Evolutionary conservation across 371 early-diverging fungal genomes (phyloP), one percentile per base, ranked within the genome.

Genomic region (Mortierella sp.): DNA sequence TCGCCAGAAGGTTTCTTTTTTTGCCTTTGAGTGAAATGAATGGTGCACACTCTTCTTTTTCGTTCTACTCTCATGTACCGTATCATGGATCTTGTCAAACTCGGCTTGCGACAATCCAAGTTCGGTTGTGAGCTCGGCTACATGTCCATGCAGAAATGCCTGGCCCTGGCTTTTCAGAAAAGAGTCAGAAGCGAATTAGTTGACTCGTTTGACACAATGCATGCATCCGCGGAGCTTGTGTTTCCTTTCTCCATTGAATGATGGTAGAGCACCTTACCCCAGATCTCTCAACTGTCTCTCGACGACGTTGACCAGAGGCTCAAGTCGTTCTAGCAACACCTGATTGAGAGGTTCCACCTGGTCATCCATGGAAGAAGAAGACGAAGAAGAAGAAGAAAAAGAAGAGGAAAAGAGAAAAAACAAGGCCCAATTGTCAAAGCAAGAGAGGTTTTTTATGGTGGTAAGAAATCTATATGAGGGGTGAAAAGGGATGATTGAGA

Each of bases 221-320:
- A 57, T 37, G 30, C 12, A 57, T 60, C 14, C 60, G 16, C 12
- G 47, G 23, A 43, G 14, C 25, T 45, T 47, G 70, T 11, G 52
- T 45, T 28, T 57, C 57, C 11, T 18, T 4, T 5, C 30, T 15
- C 14, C 26, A 12, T 28, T 57, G n/a, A 4, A 45, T 19, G 65
- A 50, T 25, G 4, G 6, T 6, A 46, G 14, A 46, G 48, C 1
- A 37, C 15, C 68, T 44, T 73, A 79, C 80, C 67, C 72, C 7
- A 79, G 59, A 21, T 79, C 80, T 59, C 63, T 57, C 19, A 79
- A 67, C n/a, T 79, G 80, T 26, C 67, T 55, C 25, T 79, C 74
- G 23, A 70, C 57, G 6, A 66, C 70, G n/a, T 50, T 55, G 51
- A 79, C 62, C 59, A 79, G 63, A 1, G 74, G 80, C 18, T 65